These are phyloP conservation scores for Penicillium paxilli DNA, from an alignment of 495 filamentous ascomycete species.

Conservation along the genomic window DNA sequence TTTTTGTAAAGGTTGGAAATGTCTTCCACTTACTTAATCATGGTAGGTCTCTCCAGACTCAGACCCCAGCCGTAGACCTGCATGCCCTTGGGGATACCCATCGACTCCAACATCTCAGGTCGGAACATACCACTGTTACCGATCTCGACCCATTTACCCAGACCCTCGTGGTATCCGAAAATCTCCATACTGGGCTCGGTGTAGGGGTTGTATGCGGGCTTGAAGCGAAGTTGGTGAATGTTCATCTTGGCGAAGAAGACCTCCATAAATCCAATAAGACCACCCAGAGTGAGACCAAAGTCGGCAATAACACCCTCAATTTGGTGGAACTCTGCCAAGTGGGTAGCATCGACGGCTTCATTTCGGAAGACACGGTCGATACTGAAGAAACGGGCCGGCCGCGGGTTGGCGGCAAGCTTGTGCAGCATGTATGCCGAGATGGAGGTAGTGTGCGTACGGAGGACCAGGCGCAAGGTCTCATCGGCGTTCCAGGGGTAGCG, in stretches of 20 bases:
- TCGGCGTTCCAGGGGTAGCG: slow-evolving; percentile 88
- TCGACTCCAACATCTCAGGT: slow-evolving; percentile 89
- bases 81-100: slow-evolving; percentile 87
- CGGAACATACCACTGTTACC: slow-evolving; percentile 98
- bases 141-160: slow-evolving; percentile 93
- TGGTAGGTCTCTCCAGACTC: slow-evolving; percentile 90
- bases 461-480: slow-evolving; percentile 85
- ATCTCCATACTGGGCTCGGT: slow-evolving; percentile 99
- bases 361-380: slow-evolving; percentile 97
- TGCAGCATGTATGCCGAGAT: slow-evolving; percentile 85
- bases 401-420: slow-evolving; percentile 77
- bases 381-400: slow-evolving; percentile 90
- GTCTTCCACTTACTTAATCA: slow-evolving; percentile 74
- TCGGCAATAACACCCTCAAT: slow-evolving; percentile 98
- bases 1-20: no score
- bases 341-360: slow-evolving; percentile 94
- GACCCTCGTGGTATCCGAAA: slow-evolving; percentile 86
- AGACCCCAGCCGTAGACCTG: slow-evolving; percentile 89
- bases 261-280: slow-evolving; percentile 94
- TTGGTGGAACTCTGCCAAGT: slow-evolving; percentile 98
- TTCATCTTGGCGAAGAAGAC: slow-evolving; percentile 97
- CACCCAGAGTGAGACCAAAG: slow-evolving; percentile 85
- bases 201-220: slow-evolving; percentile 97
- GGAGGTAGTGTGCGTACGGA: slow-evolving; percentile 95
- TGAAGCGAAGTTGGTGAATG: slow-evolving; percentile 83